Percentiles rank a stretch among this genome's conserved stretches.
Evolutionary conservation across 2,329 filamentous ascomycete species (phyloP).

Genomic region (Sphaerulina populicola): DNA sequence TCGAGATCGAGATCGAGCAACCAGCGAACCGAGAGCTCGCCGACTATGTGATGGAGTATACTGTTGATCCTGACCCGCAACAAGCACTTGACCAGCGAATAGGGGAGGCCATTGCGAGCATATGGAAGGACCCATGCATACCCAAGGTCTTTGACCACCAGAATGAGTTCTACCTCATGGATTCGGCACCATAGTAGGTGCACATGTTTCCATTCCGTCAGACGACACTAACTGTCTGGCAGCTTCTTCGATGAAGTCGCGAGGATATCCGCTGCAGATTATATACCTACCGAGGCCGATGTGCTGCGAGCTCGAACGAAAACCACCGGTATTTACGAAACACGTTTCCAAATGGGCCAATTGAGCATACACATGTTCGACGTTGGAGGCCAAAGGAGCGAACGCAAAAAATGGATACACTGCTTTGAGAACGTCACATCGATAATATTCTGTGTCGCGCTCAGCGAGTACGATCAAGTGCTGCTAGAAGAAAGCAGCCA

Average conservation of each 20-base stretch:
- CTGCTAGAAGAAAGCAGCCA: conserved; percentile 94
- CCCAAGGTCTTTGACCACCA: conserved; percentile 81
- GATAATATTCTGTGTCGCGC: conserved; percentile 96
- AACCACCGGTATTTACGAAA: conserved; percentile 98
- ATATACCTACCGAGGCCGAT: conserved; percentile 88
- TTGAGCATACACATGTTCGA: conserved; percentile 99
- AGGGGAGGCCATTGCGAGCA: conserved; percentile 69
- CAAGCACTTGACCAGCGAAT: conserved; percentile 73
- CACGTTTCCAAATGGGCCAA: conserved; percentile 95
- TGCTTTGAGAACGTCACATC: conserved; percentile 99
- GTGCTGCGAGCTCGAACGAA: conserved; percentile 93
- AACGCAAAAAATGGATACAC: conserved; percentile 99
- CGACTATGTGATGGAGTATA: conserved; percentile 76
- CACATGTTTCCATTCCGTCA: conserved; percentile 4
- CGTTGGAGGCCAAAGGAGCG: conserved; percentile 91
- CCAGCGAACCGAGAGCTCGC: conserved; percentile 65
- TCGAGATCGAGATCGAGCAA: conserved; percentile 69
- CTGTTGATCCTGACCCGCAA: conserved; percentile 82
- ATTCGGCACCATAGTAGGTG: conserved; percentile 86
- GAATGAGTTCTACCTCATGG: conserved; percentile 98
- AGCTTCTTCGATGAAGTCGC: conserved; percentile 94
- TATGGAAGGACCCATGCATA: conserved; percentile 86
- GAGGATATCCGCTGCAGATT: conserved; percentile 74
- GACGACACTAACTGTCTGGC: conserved; percentile 2
- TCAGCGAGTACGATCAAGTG: conserved; percentile 98